Evolutionary conservation across 169 alveolate genomes (phyloP), one percentile per base, ranked within the genome.

Genomic region (Pseudocohnilembus persalinus): DNA sequence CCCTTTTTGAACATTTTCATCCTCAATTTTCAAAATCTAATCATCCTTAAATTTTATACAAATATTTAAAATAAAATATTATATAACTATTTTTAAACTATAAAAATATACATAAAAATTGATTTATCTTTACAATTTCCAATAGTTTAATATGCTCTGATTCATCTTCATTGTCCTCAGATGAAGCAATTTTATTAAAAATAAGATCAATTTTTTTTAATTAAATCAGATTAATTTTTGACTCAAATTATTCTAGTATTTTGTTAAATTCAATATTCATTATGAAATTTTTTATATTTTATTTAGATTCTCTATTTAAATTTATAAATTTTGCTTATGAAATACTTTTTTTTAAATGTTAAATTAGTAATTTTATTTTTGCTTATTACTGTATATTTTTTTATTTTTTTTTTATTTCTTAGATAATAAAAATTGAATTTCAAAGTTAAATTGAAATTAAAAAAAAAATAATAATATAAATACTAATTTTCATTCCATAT

Each of bases 171-270:
- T 77, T 28, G 63, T 75, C 80, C n/a, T n/a, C n/a, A n/a, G n/a
- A n/a, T 31, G 82, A 72, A 77, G 29, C 28, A 1, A 77, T 27
- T 31, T 77, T 77, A 25, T 63, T 29, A n/a, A 77, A 77, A 31
- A 77, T 77, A 24, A 77, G 74, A 32, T 77, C 82, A 26, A 77
- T 77, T 77, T 77, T 77, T 68, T 77, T 77, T 0, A 77, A 20
- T 11, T 77, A 33, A n/a, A 77, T 77, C 0, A 77, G 30, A 25
- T 77, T 77, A 33, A 77, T 77, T 33, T 32, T 77, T 68, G 30
- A 63, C 34, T 77, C 82, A n/a, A 77, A 77, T 20, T 63, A 77
- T 25, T 77, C 74, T 15, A 77, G 30, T n/a, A 77, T 33, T 77
- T 32, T 31, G 1, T 77, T 68, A 33, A 77, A 33, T 25, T 77